Evolutionary conservation across 2,329 filamentous ascomycete genomes (phyloP), one percentile per base, ranked within the genome.

Genomic region (Nothomitra cinnamomea): DNA sequence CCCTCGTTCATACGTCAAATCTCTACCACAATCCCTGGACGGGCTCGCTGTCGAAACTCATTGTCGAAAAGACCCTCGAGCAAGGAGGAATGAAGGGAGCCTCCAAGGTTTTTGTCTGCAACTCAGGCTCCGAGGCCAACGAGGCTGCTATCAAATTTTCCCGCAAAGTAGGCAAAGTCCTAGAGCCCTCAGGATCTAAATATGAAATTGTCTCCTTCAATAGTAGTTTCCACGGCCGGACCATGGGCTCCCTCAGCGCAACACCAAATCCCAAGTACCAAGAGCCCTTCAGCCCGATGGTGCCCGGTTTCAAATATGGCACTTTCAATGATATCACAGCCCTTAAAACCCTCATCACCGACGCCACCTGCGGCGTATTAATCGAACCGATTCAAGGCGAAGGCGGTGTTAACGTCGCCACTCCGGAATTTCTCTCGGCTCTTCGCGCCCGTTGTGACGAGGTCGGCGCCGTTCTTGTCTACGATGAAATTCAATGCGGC

Each of bases 231-330:
- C 92, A 98, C 68, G 92, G 92, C 61, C 83, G 92, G 56, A 96
- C 92, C 15, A 94, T 96, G 87, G 92, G 92, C 52, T 82, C 83
- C 55, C 72, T 98, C 45, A 94, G 87, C n/a, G 92, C 92, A 10
- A 98, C 92, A 3, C 92, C 89, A 49, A 98, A 96, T 70, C 87
- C 88, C 17, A 98, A 98, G 68, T 98, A 98, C 70, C 92, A 98
- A 70, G 79, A 83, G 60, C 92, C 92, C 0, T 98, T 98, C 65
- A 75, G 86, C 13, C 92, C 92, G 38, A 95, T 98, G 89, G 72
- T 98, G 1, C 90, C 92, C 0, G 92, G 92, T 1, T 96, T 95
- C 72, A 80, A 73, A 64, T 87, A 92, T 63, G 90, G 87, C 52
- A 82, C 72, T 6, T 94, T 82, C 72, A 96, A 98, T 64, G 83